Evolutionary conservation across 257 asterid species (phyloP).

Genomic region (Nemophila menziesii): DNA sequence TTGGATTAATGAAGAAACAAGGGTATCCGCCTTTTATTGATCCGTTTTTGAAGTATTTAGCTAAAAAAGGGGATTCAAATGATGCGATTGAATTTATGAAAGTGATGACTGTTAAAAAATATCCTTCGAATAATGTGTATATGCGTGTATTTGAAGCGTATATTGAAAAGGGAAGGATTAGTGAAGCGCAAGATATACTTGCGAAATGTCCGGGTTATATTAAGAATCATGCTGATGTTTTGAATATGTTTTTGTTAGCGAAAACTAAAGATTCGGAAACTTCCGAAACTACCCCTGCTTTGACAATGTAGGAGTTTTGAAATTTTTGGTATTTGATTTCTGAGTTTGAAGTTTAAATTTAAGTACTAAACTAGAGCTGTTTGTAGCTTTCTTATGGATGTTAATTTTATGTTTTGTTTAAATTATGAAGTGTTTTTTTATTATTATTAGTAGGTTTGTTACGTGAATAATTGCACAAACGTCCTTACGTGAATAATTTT

Average conservation of each 20-base stretch:
- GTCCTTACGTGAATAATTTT: too few species aligned
- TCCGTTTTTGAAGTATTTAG: conserved; percentile 43
- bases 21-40: conserved; percentile 51
- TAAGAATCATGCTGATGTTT: conserved; percentile 54
- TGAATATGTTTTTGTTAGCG: conserved; percentile 42
- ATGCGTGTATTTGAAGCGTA: conserved; percentile 54
- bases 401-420: too few species aligned
- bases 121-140: conserved; percentile 38
- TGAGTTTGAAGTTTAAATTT: background rate
- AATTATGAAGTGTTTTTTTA: too few species aligned
- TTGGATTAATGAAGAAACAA: conserved; percentile 59
- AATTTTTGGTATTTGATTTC: conserved; percentile 18
- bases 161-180: conserved; percentile 37
- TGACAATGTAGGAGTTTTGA: conserved; percentile 24
- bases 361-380: too few species aligned
- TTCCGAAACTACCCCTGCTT: conserved; percentile 15
- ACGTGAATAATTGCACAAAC: too few species aligned
- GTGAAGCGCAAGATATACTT: conserved; percentile 66
- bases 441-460: too few species aligned
- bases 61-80: conserved; percentile 43
- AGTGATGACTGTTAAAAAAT: conserved; percentile 37
- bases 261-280: conserved; percentile 17
- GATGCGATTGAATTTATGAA: conserved; percentile 46
- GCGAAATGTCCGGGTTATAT: conserved; percentile 50
- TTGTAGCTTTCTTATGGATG: background rate